Base-by-base conservation (phyloP, 176 grass and related monocot genomes). In the Tuctoria greenei region DNA sequence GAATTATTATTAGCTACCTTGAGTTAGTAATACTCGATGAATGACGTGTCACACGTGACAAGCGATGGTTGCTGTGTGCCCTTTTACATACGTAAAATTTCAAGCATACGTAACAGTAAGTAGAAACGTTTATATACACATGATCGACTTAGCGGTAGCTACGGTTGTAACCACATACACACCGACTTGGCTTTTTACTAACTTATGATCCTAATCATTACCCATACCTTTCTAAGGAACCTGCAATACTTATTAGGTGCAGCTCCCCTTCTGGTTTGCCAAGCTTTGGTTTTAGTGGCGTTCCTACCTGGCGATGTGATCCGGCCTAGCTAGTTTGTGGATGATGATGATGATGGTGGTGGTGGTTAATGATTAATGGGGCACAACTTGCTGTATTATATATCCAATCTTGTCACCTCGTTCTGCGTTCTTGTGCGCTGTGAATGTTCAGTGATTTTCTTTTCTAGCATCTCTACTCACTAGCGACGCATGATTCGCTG, bases 21-120 rank as follows among this genome's bases (percentile, higher is more conserved):
- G 59, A 49, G 6, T 28, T 17, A 67, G 74, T 42, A 28, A 71
- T 57, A 69, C 55, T 71, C 67, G 63, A 56, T 43, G 47, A 25
- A 63, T 83, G 75, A 41, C 57, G 56, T 28, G 54, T 49, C 40
- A 44, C 74, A 77, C 49, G 75, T 61, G 84, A 55, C 45, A 66
- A 55, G 70, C 20, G 52, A 58, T 75, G 55, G 69, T 84, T 83
- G 55, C 27, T 17, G 10, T 34, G 0, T 64, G 57, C 4, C 38
- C 56, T 40, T 64, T 66, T 77, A 3, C 31, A 31, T 3, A 31
- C 31, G 31, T 31, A 31, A 31, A n/a, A n/a, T n/a, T n/a, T n/a
- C n/a, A n/a, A n/a, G 31, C 31, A 31, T 3, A 31, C 31, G 31
- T 31, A 31, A 31, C 2, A 31, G 31, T 31, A 31, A 31, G 3